Evolutionary conservation across 2,329 filamentous ascomycete species (phyloP), one percentile per base, ranked within the genome.

Genomic region (Pseudocercospora fuligena): DNA sequence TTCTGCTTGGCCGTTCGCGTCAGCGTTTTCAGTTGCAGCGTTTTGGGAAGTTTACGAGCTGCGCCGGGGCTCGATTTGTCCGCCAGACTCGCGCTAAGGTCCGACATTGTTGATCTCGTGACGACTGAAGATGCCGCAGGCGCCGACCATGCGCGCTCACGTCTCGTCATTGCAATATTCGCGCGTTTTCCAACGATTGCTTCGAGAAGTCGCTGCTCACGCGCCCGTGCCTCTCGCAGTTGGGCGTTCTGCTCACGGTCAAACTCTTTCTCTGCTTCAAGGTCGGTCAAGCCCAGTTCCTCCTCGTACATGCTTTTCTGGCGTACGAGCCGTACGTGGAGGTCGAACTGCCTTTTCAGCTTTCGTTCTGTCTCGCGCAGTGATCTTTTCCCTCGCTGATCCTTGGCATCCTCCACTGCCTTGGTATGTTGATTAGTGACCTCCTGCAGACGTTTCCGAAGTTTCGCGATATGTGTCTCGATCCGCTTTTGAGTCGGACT

Each of bases 251-350:
- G 29, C 16, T 58, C 19, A 23, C 25, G 8, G 19, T 58, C 56
- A 25, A 58, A 58, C 11, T 58, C 11, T 33, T 19, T 23, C 11
- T 58, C 56, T 8, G 31, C 16, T 21, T 23, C n/a, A 40, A 19
- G 56, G 25, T 58, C 56, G n/a, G 29, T 43, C 56, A 23, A 3
- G n/a, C 56, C 56, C 19, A 58, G 16, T 19, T 58, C 31, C 25
- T 58, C 29, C 23, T 58, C 29, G 31, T 58, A 58, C 56, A 58
- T 58, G 56, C n/a, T 43, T 19, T 14, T 36, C 19, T 40, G 56
- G 19, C 33, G 56, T 19, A 58, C 14, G 16, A 58, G 9, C 7
- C 56, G 56, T n/a, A 40, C 31, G 33, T 27, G 31, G 11, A 36
- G 11, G 5, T 25, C 19, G 9, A 58, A 19, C 56, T 58, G 56